Evolutionary conservation across 331 rosid species (phyloP).

Genomic region (Malus hybrid): DNA sequence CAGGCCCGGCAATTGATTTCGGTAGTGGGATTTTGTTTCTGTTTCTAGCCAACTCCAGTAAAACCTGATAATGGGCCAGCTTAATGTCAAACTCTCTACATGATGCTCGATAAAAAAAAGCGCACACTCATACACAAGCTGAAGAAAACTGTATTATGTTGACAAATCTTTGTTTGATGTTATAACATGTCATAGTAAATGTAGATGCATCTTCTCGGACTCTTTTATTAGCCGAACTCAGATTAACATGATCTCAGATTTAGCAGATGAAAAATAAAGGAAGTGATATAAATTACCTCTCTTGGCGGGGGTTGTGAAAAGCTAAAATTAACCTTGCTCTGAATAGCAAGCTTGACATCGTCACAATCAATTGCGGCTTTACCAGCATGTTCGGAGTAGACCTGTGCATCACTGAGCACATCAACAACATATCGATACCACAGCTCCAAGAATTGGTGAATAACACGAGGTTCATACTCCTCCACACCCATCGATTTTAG

Average conservation of each 20-base stretch:
- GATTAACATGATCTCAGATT: neutral
- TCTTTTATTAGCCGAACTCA: neutral
- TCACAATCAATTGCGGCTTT: constrained; percentile 78
- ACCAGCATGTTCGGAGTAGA: constrained; percentile 81
- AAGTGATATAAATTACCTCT: constrained; percentile 45
- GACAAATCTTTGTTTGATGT: neutral
- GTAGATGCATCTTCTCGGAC: neutral
- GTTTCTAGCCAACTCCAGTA: constrained; percentile 72
- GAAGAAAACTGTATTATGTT: neutral
- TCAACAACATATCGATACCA: constrained; percentile 88
- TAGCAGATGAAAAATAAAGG: neutral
- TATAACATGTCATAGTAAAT: neutral
- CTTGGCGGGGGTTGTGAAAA: constrained; percentile 93
- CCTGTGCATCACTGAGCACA: constrained; percentile 73
- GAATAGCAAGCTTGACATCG: constrained; percentile 85
- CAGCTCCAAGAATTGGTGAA: constrained; percentile 76
- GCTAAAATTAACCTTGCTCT: constrained; percentile 81
- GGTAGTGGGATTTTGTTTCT: constrained; percentile 77
- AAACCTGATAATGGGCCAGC: constrained; percentile 44
- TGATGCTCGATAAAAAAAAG: neutral
- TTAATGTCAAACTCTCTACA: neutral
- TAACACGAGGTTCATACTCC: constrained; percentile 73
- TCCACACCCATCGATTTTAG: constrained; percentile 94
- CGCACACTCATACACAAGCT: neutral
- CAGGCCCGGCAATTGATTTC: constrained; percentile 60